Conservation (phyloP, 2,329 filamentous ascomycete species). For the Penicillium sp. region DNA sequence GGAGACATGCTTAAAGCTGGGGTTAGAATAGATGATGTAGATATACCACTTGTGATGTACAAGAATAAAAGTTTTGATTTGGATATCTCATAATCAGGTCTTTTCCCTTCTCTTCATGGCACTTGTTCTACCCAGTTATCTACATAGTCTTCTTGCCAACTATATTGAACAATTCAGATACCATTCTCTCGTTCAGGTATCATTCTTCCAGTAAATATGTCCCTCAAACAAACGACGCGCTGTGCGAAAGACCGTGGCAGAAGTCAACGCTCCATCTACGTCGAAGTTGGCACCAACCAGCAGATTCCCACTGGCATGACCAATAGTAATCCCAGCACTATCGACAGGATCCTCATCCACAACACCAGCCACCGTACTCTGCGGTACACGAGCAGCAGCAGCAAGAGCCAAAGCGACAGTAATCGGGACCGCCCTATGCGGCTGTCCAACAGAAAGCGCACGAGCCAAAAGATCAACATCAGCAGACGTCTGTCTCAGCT, state of each 20-base stretch:
- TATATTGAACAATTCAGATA: background rate
- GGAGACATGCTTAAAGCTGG: conserved; percentile 29
- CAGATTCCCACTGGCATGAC: conserved; percentile 49
- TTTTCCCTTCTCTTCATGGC: background rate
- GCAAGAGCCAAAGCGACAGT: conserved; percentile 54
- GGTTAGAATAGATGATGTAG: background rate
- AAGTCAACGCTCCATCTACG: conserved; percentile 31
- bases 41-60: conserved; percentile 9
- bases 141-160: background rate
- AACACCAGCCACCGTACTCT: conserved; percentile 39
- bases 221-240: conserved; percentile 51
- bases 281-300: conserved; percentile 44
- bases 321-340: conserved; percentile 39
- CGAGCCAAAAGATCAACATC: conserved; percentile 45
- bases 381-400: conserved; percentile 47
- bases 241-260: conserved; percentile 48
- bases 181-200: background rate
- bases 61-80: conserved; percentile 5
- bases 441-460: conserved; percentile 56
- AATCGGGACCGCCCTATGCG: conserved; percentile 56
- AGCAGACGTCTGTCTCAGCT: conserved; percentile 31
- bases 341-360: conserved; percentile 25
- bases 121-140: background rate
- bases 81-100: background rate
- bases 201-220: conserved; percentile 41